Evolutionary conservation across 208 protist species (phyloP), one percentile per base, ranked within the genome.

Genomic region (Wallacemonas collosoma): DNA sequence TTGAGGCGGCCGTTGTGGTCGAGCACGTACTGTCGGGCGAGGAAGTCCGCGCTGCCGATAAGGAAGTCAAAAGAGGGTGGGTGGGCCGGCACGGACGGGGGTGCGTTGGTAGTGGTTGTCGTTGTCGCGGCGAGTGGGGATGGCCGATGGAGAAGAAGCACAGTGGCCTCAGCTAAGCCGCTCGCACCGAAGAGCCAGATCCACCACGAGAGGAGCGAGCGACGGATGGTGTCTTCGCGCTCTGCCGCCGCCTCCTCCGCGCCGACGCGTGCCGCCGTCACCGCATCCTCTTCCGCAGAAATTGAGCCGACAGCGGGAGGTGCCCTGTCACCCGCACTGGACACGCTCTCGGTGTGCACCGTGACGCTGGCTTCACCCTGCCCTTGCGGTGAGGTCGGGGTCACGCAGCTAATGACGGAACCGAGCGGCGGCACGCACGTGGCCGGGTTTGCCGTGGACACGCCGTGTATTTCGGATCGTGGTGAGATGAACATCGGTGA

Each of bases 201-300:
- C 72, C 72, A 76, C 63, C 72, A 76, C 55, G 72, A 61, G 53
- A 69, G 4, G 15, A 76, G 40, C 12, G 64, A 15, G 15, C 64
- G 64, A 2, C 39, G 45, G 26, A 64, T 58, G 2, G 15, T 62
- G 8, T 66, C 47, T 43, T 64, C 68, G 14, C 39, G 40, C 36
- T 50, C n/a, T 2, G 64, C 56, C 1, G 56, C 56, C 26, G 14
- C 56, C 6, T 2, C 56, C 36, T 62, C 56, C 6, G 17, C 56
- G n/a, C 6, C 53, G 6, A 7, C 53, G 8, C 8, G 8, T 6
- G 45, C 45, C 45, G 45, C 45, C 45, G 45, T 50, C 8, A 12
- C 45, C 0, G 45, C 26, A 26, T 26, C 26, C 26, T 26, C 26
- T 26, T 26, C 26, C 26, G 26, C 26, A 26, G 26, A 26, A 26